These are phyloP conservation scores for Suillus placidus DNA, from an alignment of 768 basidiomycete genomes.

Conservation along the genomic window DNA sequence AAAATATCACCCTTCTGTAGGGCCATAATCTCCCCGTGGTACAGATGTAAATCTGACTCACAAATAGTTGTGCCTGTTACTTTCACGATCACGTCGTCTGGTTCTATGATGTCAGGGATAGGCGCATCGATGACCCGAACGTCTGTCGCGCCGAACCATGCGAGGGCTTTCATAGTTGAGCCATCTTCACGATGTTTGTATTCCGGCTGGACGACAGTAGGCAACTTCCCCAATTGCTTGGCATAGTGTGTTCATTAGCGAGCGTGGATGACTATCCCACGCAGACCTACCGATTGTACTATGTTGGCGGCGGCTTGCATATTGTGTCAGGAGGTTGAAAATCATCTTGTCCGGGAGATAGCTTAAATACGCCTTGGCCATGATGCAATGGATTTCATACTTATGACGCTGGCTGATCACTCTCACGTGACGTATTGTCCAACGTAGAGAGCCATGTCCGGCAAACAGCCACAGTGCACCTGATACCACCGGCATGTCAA, in stretches of 20 bases:
- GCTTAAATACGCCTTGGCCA: not conserved
- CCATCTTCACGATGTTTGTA: slow-evolving; percentile 54
- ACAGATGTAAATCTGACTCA: slow-evolving; percentile 66
- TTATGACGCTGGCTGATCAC: not conserved
- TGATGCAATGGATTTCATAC: slow-evolving; percentile 9
- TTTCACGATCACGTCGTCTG: slow-evolving; percentile 74
- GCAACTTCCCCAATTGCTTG: slow-evolving; percentile 42
- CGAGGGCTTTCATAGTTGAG: slow-evolving; percentile 65
- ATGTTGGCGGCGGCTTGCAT: slow-evolving; percentile 36
- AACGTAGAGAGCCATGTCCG: too few relatives aligned
- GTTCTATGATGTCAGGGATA: slow-evolving; percentile 64
- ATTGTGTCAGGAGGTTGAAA: not conserved
- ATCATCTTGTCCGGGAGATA: not conserved
- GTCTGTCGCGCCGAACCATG: slow-evolving; percentile 63
- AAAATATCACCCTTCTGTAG: slow-evolving; percentile 76
- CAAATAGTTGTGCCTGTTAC: slow-evolving; percentile 79
- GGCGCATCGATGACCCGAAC: slow-evolving; percentile 49
- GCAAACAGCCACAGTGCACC: not conserved
- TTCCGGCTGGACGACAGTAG: slow-evolving; percentile 44
- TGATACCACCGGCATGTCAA: not conserved
- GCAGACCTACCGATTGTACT: slow-evolving; percentile 27
- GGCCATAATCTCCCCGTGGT: slow-evolving; percentile 68
- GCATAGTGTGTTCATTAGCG: not conserved
- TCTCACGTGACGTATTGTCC: not conserved
- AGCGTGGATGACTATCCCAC: not conserved